Percentiles rank a stretch among this genome's conserved stretches.
These are phyloP conservation scores for Boletus rubescentipes DNA, from an alignment of 768 basidiomycete species.

Conservation along the genomic window DNA sequence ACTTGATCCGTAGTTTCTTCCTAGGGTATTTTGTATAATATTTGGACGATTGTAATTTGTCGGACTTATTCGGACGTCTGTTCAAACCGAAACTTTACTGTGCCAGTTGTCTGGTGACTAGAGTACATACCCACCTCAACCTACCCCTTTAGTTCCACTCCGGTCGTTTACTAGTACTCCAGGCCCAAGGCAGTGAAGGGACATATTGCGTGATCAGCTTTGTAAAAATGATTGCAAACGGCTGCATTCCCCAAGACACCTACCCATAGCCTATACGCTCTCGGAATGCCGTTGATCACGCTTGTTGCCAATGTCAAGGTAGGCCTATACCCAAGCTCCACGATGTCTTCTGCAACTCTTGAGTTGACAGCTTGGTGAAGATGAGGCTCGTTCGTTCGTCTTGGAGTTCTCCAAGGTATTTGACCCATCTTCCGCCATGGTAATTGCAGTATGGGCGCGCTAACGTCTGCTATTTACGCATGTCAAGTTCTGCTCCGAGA, in stretches of 20 bases:
- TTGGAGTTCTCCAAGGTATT: slow-evolving; percentile 1
- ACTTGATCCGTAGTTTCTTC: neutral
- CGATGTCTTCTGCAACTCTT: neutral
- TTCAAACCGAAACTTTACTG: no score
- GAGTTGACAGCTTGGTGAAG: slow-evolving; percentile 2
- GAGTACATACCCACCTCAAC: no score
- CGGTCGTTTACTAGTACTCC: no score
- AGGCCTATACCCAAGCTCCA: no score
- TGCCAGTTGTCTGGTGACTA: no score
- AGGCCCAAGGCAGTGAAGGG: neutral
- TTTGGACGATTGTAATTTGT: neutral
- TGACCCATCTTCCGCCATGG: neutral
- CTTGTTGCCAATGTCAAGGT: slow-evolving; percentile 37
- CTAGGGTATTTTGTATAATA: neutral
- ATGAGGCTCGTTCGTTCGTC: neutral
- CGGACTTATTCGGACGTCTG: neutral
- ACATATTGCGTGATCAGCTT: neutral
- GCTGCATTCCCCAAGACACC: neutral
- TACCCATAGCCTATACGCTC: neutral
- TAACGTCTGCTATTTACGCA: neutral
- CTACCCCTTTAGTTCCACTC: no score
- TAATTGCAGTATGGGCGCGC: neutral
- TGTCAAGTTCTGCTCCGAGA: slow-evolving; percentile 41
- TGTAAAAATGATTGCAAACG: neutral
- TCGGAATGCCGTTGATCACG: slow-evolving; percentile 34